Percentiles rank a stretch among this genome's conserved stretches.
phyloP scores from a whole-genome alignment of 2,329 filamentous ascomycete genomes.

The Arthrobotrys conoides region DNA sequence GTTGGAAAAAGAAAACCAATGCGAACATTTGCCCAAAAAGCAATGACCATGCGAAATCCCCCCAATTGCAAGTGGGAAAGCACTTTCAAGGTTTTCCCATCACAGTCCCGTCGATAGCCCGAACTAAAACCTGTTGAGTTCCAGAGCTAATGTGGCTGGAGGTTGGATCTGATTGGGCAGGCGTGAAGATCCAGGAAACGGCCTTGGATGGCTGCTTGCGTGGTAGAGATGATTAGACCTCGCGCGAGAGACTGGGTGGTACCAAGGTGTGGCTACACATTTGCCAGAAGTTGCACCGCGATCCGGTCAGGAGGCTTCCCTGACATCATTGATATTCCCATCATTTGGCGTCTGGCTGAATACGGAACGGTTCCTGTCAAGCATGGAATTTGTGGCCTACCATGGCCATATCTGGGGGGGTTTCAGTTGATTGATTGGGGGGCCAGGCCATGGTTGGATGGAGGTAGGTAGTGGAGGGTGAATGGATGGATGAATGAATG shows the following conservation, averaged over 20 bases:
- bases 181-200: conserved; percentile 10
- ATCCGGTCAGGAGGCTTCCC: conserved; percentile 24
- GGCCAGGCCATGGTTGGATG: neutral
- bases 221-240: neutral
- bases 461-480: no score
- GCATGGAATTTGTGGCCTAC: neutral
- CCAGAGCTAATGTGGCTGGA: conserved; percentile 43
- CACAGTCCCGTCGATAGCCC: conserved; percentile 11
- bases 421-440: no score
- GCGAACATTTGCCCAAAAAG: conserved; percentile 42
- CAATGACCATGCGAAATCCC: conserved; percentile 36
- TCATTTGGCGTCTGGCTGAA: neutral
- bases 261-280: conserved; percentile 21
- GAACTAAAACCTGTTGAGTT: conserved; percentile 40
- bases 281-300: conserved; percentile 7
- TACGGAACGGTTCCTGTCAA: conserved; percentile 26
- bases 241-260: conserved; percentile 1
- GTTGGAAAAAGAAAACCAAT: conserved; percentile 40
- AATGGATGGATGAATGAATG: neutral
- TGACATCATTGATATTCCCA: conserved; percentile 28
- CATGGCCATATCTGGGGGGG: neutral
- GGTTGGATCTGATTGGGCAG: conserved; percentile 42
- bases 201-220: conserved; percentile 4
- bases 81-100: conserved; percentile 23
- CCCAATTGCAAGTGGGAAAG: neutral